phyloP scores from a whole-genome alignment of 257 asterid species.

The Solanum ahanhuiri region DNA sequence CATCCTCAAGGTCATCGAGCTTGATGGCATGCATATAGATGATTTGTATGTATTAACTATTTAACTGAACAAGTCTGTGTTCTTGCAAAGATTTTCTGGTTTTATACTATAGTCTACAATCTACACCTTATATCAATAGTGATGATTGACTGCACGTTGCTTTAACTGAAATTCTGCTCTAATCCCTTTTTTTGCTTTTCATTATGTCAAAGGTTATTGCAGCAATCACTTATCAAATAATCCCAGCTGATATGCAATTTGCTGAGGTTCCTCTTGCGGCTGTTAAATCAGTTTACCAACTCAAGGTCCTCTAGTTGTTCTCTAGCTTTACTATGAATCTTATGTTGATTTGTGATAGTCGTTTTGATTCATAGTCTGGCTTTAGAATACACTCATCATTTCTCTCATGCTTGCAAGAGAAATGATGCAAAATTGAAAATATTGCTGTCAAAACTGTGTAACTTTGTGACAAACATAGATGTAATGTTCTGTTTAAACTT shows the following conservation, averaged over 20 bases:
- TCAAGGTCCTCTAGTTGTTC: constrained; percentile 38
- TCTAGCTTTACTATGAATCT: background rate
- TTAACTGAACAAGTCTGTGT: background rate
- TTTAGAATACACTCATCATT: background rate
- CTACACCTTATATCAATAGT: background rate
- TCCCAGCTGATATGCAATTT: constrained; percentile 76
- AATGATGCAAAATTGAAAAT: background rate
- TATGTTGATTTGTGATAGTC: background rate
- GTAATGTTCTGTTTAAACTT: background rate
- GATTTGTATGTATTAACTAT: background rate
- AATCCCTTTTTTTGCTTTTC: background rate
- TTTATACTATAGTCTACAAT: background rate
- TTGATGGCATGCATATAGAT: background rate
- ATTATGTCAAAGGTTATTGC: constrained; percentile 49
- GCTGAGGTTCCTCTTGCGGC: constrained; percentile 97
- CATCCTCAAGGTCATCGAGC: background rate
- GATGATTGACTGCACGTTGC: background rate
- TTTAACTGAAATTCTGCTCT: background rate
- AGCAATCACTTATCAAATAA: constrained; percentile 79
- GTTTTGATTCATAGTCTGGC: background rate
- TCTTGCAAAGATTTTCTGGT: background rate
- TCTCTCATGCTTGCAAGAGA: background rate
- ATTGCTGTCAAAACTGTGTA: background rate
- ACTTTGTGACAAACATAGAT: background rate
- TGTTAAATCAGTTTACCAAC: constrained; percentile 53